phyloP scores from a whole-genome alignment of 1,139 yeast species.

The Saccharomyces hybrid region DNA sequence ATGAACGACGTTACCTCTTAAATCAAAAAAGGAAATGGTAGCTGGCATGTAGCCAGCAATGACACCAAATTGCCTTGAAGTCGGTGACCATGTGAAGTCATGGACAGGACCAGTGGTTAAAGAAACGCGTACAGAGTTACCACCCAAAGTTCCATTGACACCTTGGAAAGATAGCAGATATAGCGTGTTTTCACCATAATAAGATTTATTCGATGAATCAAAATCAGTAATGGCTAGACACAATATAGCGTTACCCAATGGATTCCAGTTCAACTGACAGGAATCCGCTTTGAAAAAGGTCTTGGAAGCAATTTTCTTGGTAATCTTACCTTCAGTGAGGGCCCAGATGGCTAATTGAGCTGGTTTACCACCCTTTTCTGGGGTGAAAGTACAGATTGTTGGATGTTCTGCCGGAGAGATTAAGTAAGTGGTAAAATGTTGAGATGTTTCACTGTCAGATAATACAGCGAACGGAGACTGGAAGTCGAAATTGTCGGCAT shows the following conservation, averaged over 20 bases:
- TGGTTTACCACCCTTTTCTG: constrained; percentile 79
- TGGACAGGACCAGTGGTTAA: constrained; percentile 94
- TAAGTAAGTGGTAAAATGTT: constrained; percentile 46
- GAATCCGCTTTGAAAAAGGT: constrained; percentile 93
- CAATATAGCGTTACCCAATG: constrained; percentile 85
- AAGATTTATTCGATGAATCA: constrained; percentile 86
- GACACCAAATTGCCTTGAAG: constrained; percentile 94
- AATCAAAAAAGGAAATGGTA: constrained; percentile 87
- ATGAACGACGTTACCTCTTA: constrained; percentile 83
- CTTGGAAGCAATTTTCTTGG: constrained; percentile 77
- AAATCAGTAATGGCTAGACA: constrained; percentile 95
- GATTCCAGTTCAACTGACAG: constrained; percentile 89
- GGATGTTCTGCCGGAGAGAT: constrained; percentile 88
- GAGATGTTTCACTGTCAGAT: constrained; percentile 42
- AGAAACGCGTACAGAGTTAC: constrained; percentile 81
- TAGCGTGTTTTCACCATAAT: constrained; percentile 93
- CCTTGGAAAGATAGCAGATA: constrained; percentile 51
- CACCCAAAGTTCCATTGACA: constrained; percentile 71
- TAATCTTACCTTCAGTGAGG: constrained; percentile 57
- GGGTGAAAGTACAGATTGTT: constrained; percentile 84
- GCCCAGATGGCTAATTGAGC: constrained; percentile 77
- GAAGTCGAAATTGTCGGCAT: constrained; percentile 39
- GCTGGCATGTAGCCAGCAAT: constrained; percentile 98
- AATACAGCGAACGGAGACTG: constrained; percentile 56
- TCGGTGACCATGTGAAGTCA: constrained; percentile 96